Evolutionary conservation across 148 eudicot species (phyloP).

Genomic region (Polygonum maritimum): DNA sequence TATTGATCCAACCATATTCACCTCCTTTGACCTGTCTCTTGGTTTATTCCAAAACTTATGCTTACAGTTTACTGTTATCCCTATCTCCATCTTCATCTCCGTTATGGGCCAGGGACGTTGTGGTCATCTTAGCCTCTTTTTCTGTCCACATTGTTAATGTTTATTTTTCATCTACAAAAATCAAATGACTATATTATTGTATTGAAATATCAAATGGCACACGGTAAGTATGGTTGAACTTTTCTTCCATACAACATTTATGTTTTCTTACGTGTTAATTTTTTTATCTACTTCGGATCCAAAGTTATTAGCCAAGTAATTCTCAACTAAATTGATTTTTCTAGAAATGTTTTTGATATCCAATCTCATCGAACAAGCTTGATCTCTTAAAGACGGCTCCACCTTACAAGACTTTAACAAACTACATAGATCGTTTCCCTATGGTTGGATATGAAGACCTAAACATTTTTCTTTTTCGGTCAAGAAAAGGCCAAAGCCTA

Average conservation of each 20-base stretch:
- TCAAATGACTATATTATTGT: background rate
- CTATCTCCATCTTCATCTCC: background rate
- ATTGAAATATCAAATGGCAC: background rate
- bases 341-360: too few relatives aligned
- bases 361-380: too few relatives aligned
- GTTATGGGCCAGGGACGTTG: background rate
- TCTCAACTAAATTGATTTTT: too few relatives aligned
- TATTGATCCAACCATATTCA: slow-evolving; percentile 2
- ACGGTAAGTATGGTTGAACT: background rate
- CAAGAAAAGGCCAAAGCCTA: too few relatives aligned
- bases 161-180: background rate
- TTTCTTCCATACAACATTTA: background rate
- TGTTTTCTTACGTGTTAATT: too few relatives aligned
- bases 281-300: too few relatives aligned
- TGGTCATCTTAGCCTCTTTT: background rate
- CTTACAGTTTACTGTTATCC: background rate
- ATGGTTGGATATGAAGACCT: too few relatives aligned
- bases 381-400: too few relatives aligned
- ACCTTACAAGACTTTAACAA: too few relatives aligned
- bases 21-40: slow-evolving; percentile 1
- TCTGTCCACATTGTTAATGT: background rate
- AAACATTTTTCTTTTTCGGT: too few relatives aligned
- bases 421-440: too few relatives aligned
- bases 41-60: background rate
- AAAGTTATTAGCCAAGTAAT: too few relatives aligned